Percentiles rank a stretch among this genome's conserved stretches.
Evolutionary conservation across 192 early-diverging fungal genomes (phyloP).

Genomic region (Backusella macrospora): DNA sequence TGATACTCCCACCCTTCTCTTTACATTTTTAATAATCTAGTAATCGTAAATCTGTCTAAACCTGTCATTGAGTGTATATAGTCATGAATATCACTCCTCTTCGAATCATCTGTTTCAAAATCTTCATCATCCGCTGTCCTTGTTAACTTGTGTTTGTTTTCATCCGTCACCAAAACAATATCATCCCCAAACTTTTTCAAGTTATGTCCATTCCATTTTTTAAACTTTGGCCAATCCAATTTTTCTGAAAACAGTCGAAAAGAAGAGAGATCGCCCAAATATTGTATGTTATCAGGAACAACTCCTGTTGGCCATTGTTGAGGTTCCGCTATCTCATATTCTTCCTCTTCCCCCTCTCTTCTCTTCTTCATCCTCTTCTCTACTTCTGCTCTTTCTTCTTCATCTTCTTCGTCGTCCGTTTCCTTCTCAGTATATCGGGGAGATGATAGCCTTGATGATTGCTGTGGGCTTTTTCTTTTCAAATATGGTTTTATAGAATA

Average conservation of each 20-base stretch:
- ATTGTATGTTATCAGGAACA: slow-evolving; percentile 21
- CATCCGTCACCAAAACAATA: slow-evolving; percentile 24
- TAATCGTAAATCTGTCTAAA: slow-evolving; percentile 24
- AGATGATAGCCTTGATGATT: not conserved
- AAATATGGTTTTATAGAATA: not conserved
- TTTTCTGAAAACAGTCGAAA: slow-evolving; percentile 32
- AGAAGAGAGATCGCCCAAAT: slow-evolving; percentile 29
- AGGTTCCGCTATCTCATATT: not conserved
- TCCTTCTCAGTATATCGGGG: not conserved
- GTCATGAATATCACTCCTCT: slow-evolving; percentile 23
- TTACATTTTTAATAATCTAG: slow-evolving; percentile 33
- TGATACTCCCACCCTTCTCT: not conserved
- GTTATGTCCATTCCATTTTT: slow-evolving; percentile 2
- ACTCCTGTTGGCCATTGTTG: slow-evolving; percentile 15
- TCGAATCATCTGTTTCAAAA: not conserved
- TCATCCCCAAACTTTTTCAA: slow-evolving; percentile 25
- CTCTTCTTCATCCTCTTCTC: no score
- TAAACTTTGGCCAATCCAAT: slow-evolving; percentile 3
- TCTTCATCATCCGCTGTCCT: slow-evolving; percentile 17
- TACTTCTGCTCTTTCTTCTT: no score
- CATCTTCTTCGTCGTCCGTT: no score
- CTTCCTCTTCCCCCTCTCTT: not conserved
- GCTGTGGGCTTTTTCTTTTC: not conserved
- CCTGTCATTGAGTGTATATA: slow-evolving; percentile 34
- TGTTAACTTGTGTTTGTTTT: not conserved